These are phyloP conservation scores for Lactarius pseudohatsudake DNA, from an alignment of 768 basidiomycete genomes.

Conservation along the genomic window DNA sequence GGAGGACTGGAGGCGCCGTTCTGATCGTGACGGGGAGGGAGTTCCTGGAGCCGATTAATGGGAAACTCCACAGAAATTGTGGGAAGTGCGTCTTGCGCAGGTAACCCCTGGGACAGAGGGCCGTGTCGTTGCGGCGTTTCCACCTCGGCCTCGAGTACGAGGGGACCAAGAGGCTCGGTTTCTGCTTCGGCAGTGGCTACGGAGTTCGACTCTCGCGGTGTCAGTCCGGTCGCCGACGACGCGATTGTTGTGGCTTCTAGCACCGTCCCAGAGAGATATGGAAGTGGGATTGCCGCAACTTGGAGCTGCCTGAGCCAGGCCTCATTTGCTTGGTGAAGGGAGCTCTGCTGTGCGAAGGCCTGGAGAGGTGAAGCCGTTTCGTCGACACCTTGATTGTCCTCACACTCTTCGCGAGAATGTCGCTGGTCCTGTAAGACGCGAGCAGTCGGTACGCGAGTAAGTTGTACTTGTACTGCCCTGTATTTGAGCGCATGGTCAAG, in stretches of 20 bases:
- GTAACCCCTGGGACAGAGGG: background rate
- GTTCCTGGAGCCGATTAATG: background rate
- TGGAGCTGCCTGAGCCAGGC: constrained; percentile 20
- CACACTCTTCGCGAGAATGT: background rate
- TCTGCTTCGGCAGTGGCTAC: background rate
- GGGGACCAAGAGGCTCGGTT: background rate
- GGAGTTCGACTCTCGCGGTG: background rate
- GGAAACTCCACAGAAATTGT: background rate
- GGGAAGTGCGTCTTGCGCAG: constrained; percentile 28
- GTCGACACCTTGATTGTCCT: background rate
- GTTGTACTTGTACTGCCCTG: constrained; percentile 43
- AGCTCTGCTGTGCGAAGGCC: constrained; percentile 8
- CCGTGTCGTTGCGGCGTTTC: background rate
- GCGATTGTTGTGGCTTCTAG: background rate
- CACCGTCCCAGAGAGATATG: background rate
- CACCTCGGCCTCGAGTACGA: background rate
- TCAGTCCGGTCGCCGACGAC: background rate
- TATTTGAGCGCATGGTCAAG: constrained; percentile 61
- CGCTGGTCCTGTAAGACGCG: constrained; percentile 5
- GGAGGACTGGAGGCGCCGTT: constrained; percentile 67
- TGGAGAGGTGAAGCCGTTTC: background rate
- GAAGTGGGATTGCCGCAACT: background rate
- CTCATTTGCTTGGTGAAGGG: constrained; percentile 24
- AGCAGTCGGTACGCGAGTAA: constrained; percentile 33
- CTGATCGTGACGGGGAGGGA: constrained; percentile 9